A percentile compares a stretch with the other conserved stretches of the same genome.
These are phyloP conservation scores for Ormosia emarginata DNA, from an alignment of 306 rosid species.

Conservation along the genomic window DNA sequence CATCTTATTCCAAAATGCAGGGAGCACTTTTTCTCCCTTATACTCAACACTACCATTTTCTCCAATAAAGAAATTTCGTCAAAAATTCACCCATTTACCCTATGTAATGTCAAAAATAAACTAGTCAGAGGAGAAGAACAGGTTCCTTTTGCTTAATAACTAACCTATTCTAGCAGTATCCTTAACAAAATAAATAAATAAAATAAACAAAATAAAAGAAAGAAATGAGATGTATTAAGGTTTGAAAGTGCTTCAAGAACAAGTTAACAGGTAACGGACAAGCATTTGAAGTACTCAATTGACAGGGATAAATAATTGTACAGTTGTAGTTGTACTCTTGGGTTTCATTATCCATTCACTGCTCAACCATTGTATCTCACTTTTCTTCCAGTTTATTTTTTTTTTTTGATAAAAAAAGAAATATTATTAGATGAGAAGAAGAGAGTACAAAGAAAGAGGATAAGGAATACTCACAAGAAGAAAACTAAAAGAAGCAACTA, in stretches of 20 bases:
- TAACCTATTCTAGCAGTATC: background rate
- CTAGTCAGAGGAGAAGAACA: background rate
- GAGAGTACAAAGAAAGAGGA: too few relatives aligned
- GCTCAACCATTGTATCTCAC: background rate
- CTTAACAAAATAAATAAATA: background rate
- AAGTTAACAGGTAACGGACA: background rate
- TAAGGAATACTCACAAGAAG: too few relatives aligned
- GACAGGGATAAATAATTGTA: background rate
- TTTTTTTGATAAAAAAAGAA: too few relatives aligned
- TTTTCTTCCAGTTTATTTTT: background rate
- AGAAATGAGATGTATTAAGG: background rate
- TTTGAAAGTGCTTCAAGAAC: background rate
- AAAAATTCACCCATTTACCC: background rate
- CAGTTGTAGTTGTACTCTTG: background rate
- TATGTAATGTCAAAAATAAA: background rate
- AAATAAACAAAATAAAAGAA: background rate
- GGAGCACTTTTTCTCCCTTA: background rate
- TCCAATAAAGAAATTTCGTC: background rate
- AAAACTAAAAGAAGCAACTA: too few relatives aligned
- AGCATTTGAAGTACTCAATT: background rate
- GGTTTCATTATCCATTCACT: background rate
- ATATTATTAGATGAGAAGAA: too few relatives aligned
- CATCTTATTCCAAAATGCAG: background rate
- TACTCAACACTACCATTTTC: background rate
- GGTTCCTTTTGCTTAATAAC: background rate